Base-by-base conservation (phyloP, 2,329 filamentous ascomycete species). In the Ambrosiella cleistominuta region DNA sequence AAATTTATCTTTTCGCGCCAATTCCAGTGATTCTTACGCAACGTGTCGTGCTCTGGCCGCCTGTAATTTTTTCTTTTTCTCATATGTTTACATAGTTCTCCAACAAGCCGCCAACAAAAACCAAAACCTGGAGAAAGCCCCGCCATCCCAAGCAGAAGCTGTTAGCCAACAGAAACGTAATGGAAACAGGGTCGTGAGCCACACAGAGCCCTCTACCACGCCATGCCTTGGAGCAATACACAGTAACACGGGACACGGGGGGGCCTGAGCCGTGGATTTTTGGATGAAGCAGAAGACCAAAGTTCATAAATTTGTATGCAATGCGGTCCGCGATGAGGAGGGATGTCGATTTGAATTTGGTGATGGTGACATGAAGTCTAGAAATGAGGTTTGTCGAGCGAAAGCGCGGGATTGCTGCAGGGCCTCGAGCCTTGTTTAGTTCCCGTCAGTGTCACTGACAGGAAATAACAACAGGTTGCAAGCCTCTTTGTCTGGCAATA, bases 101-200 rank as follows among this genome's bases (percentile, higher is more conserved):
- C 57, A 58, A 58, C 13, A 53, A 47, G 4, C 27, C 3, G 27
- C 27, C 27, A 3, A 27, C 27, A 13, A 47, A 47, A 47, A 47
- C 44, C n/a, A 40, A 58, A 58, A 58, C 47, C 49, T 50, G 57
- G 44, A 47, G 57, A 50, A 57, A 54, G 50, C 49, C 57, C 57
- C 57, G 42, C 57, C 35, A 35, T 15, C 19, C 27, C n/a, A 13
- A 47, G 44, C 44, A 47, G 35, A 57, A 58, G 57, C 57, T 45
- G 36, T 58, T 58, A 53, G 52, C 50, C 40, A 58, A 58, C 49
- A 58, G 50, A 58, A 58, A 58, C 57, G 57, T 58, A 58, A 58
- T 58, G 11, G 40, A 47, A 58, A 58, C 36, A 13, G 19, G 44
- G 57, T 27, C 17, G 19, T n/a, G 35, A 44, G 40, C 36, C 27